Base-by-base conservation (phyloP, 2,329 filamentous ascomycete species). In the Fusarium devonianum region DNA sequence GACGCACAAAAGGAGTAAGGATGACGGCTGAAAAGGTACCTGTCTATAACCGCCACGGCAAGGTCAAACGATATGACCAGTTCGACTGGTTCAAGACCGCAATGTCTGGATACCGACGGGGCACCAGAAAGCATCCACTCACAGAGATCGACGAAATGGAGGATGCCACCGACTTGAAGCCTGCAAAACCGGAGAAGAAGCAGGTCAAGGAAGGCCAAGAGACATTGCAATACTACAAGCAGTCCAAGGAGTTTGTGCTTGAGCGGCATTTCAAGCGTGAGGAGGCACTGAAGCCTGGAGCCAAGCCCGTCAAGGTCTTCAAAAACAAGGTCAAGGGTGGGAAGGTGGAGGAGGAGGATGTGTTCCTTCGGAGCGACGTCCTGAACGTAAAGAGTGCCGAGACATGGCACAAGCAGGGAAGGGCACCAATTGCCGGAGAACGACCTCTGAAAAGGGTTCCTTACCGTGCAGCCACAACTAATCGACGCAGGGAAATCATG, bases 361-460 rank as follows among this genome's bases (percentile, higher is more conserved):
- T 97, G 0, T 97, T 85, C 67, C 80, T 80, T 1, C 86, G 93
- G 23, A 81, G 83, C 42, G 92, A 97, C 59, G 85, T 97, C 0
- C 84, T 92, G 3, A 79, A 82, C 28, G 96, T 95, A 69, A 92
- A 96, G 71, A 95, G 90, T 19, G 88, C 89, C 2, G 94, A 99
- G 69, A 96, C 90, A 2, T 99, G 94, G 94, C 94, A 97, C 69
- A 97, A 97, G 69, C 93, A 97, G 76, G 94, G 94, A 0, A 84
- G 93, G 9, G 87, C 86, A 18, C 85, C 94, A 3, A 80, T 83
- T 18, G 67, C 78, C 0, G 91, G 89, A 3, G 85, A 88, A 58
- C 74, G 84, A 37, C 90, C 94, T 0, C 73, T 97, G 51, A 99
- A 99, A 70, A 81, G 83, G 30, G 94, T 96, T 0, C 91, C 93